phyloP scores from a whole-genome alignment of 2,329 filamentous ascomycete genomes.

The Metarhizium rileyi region DNA sequence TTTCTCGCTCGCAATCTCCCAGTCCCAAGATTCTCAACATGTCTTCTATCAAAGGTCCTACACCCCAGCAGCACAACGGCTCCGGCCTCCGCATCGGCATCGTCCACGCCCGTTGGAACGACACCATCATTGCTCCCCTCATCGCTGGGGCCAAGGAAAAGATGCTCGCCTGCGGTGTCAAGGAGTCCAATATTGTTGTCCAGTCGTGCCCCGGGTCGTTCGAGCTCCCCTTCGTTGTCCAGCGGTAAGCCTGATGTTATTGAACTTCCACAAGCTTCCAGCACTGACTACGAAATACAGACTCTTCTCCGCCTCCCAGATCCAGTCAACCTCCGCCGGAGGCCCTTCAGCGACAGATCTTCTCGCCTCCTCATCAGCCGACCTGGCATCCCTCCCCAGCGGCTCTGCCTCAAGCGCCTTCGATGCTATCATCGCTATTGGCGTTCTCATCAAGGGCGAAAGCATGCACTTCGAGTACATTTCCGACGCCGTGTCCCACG shows the following conservation, averaged over 20 bases:
- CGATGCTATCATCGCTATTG: conserved; percentile 90
- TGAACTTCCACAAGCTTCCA: conserved; percentile 13
- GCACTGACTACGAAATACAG: conserved; percentile 31
- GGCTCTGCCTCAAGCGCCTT: conserved; percentile 53
- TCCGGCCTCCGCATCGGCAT: conserved; percentile 81
- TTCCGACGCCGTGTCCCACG: conserved; percentile 79
- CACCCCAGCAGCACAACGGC: conserved; percentile 52
- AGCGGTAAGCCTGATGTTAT: conserved; percentile 48
- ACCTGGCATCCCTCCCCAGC: conserved; percentile 45
- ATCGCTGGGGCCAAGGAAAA: conserved; percentile 71
- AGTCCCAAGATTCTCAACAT: not conserved
- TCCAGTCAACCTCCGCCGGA: conserved; percentile 61
- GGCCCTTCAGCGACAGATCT: conserved; percentile 65
- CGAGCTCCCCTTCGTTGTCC: conserved; percentile 85
- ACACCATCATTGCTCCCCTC: conserved; percentile 74
- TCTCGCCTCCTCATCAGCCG: conserved; percentile 57
- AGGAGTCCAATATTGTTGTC: conserved; percentile 76
- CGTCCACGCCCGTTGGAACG: conserved; percentile 94
- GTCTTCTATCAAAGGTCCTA: conserved; percentile 44
- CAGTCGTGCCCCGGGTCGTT: conserved; percentile 90
- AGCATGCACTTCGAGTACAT: conserved; percentile 99
- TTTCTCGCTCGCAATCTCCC: not conserved
- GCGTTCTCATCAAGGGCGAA: conserved; percentile 94
- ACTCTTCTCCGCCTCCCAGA: conserved; percentile 75
- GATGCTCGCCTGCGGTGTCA: conserved; percentile 70